phyloP scores from a whole-genome alignment of 345 rosid species.

The Euphorbia lathyris region DNA sequence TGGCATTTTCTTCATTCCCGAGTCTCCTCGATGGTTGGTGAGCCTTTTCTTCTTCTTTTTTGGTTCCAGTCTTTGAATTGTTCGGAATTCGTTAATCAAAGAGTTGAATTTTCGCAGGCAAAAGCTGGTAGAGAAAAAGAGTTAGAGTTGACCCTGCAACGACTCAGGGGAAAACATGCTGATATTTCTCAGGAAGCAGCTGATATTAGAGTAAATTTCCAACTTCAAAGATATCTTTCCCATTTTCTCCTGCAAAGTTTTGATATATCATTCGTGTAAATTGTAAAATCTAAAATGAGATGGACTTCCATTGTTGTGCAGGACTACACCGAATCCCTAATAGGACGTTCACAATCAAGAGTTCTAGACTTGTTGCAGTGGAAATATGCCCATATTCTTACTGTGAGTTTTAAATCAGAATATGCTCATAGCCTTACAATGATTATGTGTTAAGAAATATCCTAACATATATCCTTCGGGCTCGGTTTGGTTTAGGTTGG shows the following conservation, averaged over 20 bases:
- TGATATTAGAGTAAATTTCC: conserved; percentile 22
- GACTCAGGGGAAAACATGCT: conserved; percentile 27
- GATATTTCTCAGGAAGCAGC: conserved; percentile 29
- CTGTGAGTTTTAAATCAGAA: conserved; percentile 28
- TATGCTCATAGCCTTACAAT: too few relatives aligned
- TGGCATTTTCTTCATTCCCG: conserved; percentile 44
- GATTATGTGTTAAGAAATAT: too few relatives aligned
- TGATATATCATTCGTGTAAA: too few relatives aligned
- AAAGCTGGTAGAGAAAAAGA: conserved; percentile 25
- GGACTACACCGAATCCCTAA: conserved; percentile 40
- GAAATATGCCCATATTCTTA: conserved; percentile 52
- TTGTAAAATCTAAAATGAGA: neutral
- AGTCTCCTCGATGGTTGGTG: conserved; percentile 53
- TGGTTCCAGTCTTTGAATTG: conserved; percentile 14
- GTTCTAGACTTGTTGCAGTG: conserved; percentile 48
- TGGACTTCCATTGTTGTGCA: conserved; percentile 7
- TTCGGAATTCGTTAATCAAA: neutral
- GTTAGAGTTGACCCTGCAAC: conserved; percentile 18
- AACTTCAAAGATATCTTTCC: neutral
- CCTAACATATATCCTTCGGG: neutral
- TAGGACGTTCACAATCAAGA: conserved; percentile 29
- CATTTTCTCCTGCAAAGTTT: too few relatives aligned
- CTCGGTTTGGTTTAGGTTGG: conserved; percentile 36
- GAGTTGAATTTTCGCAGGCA: conserved; percentile 17
- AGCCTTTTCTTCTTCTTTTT: conserved; percentile 23